These are phyloP conservation scores for Aspergillus sojae DNA, from an alignment of 2,329 filamentous ascomycete species.

Conservation along the genomic window DNA sequence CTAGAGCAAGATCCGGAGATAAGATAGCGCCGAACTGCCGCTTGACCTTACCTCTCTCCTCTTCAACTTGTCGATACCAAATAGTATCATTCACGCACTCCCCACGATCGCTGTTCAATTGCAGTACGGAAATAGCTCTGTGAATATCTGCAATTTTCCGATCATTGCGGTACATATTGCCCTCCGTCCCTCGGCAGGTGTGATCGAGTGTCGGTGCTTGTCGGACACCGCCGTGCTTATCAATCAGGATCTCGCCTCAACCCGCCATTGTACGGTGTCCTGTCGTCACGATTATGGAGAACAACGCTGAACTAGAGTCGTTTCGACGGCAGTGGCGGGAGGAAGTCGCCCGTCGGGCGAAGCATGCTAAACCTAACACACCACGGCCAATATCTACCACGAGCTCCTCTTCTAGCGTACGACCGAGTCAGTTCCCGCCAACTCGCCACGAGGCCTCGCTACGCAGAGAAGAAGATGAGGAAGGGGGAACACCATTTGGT, in stretches of 20 bases:
- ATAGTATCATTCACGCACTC: neutral
- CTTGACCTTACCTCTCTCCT: neutral
- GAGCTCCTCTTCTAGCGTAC: constrained; percentile 20
- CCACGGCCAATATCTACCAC: constrained; percentile 18
- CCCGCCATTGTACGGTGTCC: constrained; percentile 23
- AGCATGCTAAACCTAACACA: constrained; percentile 17
- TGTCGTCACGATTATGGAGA: constrained; percentile 36
- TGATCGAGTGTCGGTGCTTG: neutral
- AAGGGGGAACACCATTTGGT: constrained; percentile 26
- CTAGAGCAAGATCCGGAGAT: constrained; percentile 21
- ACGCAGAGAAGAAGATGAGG: constrained; percentile 41
- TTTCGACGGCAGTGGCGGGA: constrained; percentile 86
- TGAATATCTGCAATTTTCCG: neutral
- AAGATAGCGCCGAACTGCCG: constrained; percentile 11
- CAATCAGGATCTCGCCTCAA: constrained; percentile 20
- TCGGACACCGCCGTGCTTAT: constrained; percentile 22
- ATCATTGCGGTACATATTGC: neutral
- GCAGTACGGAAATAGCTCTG: neutral
- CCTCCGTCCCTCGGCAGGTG: neutral
- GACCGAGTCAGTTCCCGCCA: constrained; percentile 38
- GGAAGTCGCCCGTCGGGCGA: constrained; percentile 65
- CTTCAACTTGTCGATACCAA: neutral
- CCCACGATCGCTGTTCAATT: neutral
- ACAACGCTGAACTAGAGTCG: constrained; percentile 74
- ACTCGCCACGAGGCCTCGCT: constrained; percentile 42